These are phyloP conservation scores for Colletotrichum incanum DNA, from an alignment of 2,329 filamentous ascomycete genomes.

Conservation along the genomic window DNA sequence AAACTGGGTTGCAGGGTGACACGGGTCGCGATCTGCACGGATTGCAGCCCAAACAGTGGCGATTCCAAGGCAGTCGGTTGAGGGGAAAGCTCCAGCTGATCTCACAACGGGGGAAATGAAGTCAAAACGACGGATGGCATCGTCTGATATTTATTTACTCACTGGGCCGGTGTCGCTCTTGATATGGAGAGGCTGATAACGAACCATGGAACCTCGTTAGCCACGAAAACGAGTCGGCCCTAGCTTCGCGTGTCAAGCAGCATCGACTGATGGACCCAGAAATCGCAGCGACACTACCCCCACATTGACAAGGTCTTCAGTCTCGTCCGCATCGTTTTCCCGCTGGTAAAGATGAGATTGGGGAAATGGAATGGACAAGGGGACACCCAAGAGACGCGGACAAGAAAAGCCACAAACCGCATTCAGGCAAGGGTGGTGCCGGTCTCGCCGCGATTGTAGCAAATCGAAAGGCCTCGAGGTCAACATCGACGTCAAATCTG, in stretches of 20 bases:
- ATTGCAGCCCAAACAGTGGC: conserved; percentile 22
- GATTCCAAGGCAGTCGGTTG: conserved; percentile 28
- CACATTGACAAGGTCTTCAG: conserved; percentile 33
- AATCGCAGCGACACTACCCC: conserved; percentile 29
- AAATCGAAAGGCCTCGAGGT: conserved; percentile 5
- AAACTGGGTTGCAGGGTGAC: conserved; percentile 27
- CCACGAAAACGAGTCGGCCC: conserved; percentile 9
- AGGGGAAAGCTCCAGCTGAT: conserved; percentile 11
- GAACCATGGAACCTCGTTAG: not conserved
- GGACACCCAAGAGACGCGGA: conserved; percentile 20
- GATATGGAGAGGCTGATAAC: conserved; percentile 34
- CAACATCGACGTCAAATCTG: conserved; percentile 38
- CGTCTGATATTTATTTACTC: conserved; percentile 37
- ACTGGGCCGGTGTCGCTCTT: conserved; percentile 23
- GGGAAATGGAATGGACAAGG: conserved; percentile 4
- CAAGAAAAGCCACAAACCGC: conserved; percentile 29
- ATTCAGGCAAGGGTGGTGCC: conserved; percentile 32
- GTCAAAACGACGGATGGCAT: conserved; percentile 6
- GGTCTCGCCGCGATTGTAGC: conserved; percentile 41
- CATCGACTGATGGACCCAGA: conserved; percentile 34
- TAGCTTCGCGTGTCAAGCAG: not conserved
- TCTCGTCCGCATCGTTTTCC: conserved; percentile 14
- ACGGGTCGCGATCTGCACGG: conserved; percentile 34
- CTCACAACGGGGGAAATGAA: not conserved
- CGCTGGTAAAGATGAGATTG: not conserved